Evolutionary conservation across 768 basidiomycete species (phyloP).

Genomic region (Lentinula boryana): DNA sequence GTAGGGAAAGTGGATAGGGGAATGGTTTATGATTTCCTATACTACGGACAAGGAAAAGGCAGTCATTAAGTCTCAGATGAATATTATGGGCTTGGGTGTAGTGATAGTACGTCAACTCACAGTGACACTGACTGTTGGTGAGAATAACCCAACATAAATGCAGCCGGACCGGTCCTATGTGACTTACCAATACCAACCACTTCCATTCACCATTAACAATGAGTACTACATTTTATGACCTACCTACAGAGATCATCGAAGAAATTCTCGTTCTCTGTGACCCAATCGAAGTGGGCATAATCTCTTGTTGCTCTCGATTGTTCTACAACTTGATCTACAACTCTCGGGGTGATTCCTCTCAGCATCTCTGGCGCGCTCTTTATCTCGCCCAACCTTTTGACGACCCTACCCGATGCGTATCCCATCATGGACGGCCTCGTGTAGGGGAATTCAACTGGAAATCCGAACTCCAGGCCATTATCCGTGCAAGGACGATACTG

Average conservation of each 20-base stretch:
- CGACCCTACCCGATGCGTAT: conserved; percentile 50
- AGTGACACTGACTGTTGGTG: too few species aligned
- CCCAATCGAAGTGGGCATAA: conserved; percentile 50
- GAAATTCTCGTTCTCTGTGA: conserved; percentile 50
- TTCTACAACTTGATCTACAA: conserved; percentile 41
- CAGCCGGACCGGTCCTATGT: too few species aligned
- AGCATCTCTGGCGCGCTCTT: conserved; percentile 56
- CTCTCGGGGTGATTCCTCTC: conserved; percentile 22
- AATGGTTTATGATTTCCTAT: too few species aligned
- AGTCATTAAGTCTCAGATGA: too few species aligned
- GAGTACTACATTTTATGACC: conserved; percentile 8
- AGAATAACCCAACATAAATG: too few species aligned
- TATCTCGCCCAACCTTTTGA: conserved; percentile 63
- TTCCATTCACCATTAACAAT: neutral
- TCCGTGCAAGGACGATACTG: conserved; percentile 49
- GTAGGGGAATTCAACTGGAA: conserved; percentile 42
- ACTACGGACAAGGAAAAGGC: too few species aligned
- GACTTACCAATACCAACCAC: too few species aligned
- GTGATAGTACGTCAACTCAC: too few species aligned
- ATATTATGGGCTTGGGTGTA: too few species aligned
- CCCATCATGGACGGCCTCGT: conserved; percentile 26
- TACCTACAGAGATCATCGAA: conserved; percentile 59
- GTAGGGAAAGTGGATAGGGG: too few species aligned
- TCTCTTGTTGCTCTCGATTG: conserved; percentile 44
- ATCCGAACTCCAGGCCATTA: conserved; percentile 43